Evolutionary conservation across 2,329 filamentous ascomycete species (phyloP), one percentile per base, ranked within the genome.

Genomic region (Acarospora socialis): DNA sequence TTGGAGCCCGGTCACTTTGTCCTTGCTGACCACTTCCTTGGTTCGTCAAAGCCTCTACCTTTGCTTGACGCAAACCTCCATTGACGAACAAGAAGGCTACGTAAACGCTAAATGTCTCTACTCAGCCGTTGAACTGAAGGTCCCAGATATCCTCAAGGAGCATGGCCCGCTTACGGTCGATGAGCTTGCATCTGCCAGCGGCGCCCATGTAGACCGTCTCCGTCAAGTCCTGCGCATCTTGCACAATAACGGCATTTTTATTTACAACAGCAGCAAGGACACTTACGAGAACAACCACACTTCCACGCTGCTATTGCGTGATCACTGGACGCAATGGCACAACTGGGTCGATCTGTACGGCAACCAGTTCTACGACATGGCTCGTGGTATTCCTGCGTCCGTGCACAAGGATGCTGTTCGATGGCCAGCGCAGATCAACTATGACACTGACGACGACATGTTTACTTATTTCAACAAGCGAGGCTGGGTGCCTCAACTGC

Each of bases 271-370:
- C 1, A n/a, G 12, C 3, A 47, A 43, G 1, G 46, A 44, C 2
- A 36, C 15, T 0, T 59, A 56, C 39, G 12, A 10, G 21, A 58
- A 62, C 41, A 61, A 52, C 36, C 30, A 14, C 5, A 32, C 42
- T 2, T 61, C 60, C 0, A 28, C 30, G 1, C 44, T 61, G 3
- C 46, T 63, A 2, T 32, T 27, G 0, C 37, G 39, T 2, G 44
- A 53, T 30, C 58, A 64, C 39, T 62, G 58, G 58, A 61, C 56
- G 0, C 55, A 60, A 39, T 63, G 59, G 60, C 52, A 45, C 13
- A 52, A 52, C 36, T 63, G 60, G 60, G 57, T 58, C 2, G 44
- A 51, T 2, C 47, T 63, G 2, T 61, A 62, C 36, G 58, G 55
- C 4, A 56, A 54, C 35, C 42, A 59, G 30, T 61, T 60, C 43